Evolutionary conservation across 768 basidiomycete genomes (phyloP).

Genomic region (Pisolithus marmoratus): DNA sequence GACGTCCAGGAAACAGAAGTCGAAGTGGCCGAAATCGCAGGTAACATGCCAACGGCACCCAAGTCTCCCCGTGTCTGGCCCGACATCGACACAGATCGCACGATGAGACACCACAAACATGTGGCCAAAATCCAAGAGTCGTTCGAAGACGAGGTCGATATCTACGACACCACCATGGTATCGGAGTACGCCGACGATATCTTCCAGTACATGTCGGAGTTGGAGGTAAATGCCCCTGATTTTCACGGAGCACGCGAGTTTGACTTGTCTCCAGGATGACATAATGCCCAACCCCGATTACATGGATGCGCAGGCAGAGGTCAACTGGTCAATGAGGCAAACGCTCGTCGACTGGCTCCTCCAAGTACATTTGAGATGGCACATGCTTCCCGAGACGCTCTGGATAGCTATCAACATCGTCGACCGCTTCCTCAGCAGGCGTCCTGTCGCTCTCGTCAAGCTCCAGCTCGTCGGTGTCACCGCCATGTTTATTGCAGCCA

Average conservation of each 20-base stretch:
- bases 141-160: slow-evolving; percentile 68
- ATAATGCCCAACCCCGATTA: slow-evolving; percentile 92
- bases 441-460: slow-evolving; percentile 83
- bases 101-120: slow-evolving; percentile 51
- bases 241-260: slow-evolving; percentile 4
- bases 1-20: slow-evolving; percentile 38
- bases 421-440: slow-evolving; percentile 85
- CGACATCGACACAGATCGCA: slow-evolving; percentile 60
- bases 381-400: slow-evolving; percentile 97
- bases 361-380: slow-evolving; percentile 96
- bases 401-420: slow-evolving; percentile 99
- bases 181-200: slow-evolving; percentile 99
- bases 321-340: slow-evolving; percentile 91
- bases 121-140: slow-evolving; percentile 57
- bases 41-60: slow-evolving; percentile 24
- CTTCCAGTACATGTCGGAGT: slow-evolving; percentile 90
- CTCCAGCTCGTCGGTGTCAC: slow-evolving; percentile 97
- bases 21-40: slow-evolving; percentile 38
- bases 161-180: slow-evolving; percentile 84
- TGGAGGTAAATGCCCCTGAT: slow-evolving; percentile 60
- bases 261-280: slow-evolving; percentile 49
- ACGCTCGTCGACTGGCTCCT: slow-evolving; percentile 97
- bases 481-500: slow-evolving; percentile 98
- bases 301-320: slow-evolving; percentile 90
- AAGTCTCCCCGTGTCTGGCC: slow-evolving; percentile 63